A percentile compares a stretch with the other conserved stretches of the same genome.
Conservation (phyloP, 495 filamentous ascomycete genomes). For the Talaromyces thailandensis region DNA sequence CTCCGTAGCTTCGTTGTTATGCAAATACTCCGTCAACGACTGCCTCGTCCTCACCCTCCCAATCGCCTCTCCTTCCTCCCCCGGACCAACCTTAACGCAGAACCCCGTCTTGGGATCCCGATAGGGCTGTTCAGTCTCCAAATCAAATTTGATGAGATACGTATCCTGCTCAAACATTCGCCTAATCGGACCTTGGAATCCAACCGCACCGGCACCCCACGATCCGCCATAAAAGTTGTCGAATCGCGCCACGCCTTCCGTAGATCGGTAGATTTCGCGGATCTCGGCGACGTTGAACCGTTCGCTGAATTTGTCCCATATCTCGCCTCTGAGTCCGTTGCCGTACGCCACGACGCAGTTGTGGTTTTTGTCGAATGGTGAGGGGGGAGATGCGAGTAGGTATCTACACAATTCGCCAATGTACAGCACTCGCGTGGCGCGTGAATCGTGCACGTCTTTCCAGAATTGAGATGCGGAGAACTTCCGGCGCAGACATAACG, state of each 20-base stretch:
- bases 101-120: constrained; percentile 66
- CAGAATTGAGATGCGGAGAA: constrained; percentile 87
- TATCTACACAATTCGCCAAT: constrained; percentile 93
- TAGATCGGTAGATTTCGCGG: constrained; percentile 84
- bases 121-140: constrained; percentile 56
- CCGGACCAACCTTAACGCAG: constrained; percentile 46
- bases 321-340: constrained; percentile 84
- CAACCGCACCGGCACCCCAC: constrained; percentile 71
- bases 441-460: constrained; percentile 66
- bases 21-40: constrained; percentile 73
- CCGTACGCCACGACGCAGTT: constrained; percentile 69
- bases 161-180: constrained; percentile 42
- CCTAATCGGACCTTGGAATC: constrained; percentile 59
- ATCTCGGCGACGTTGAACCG: constrained; percentile 77
- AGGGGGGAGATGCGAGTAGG: constrained; percentile 65
- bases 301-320: constrained; percentile 79
- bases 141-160: constrained; percentile 63
- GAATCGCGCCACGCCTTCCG: constrained; percentile 64
- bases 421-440: constrained; percentile 80
- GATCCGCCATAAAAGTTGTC: constrained; percentile 69
- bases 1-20: constrained; percentile 62
- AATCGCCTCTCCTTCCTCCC: constrained; percentile 75
- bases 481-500: constrained; percentile 48
- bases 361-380: constrained; percentile 66
- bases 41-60: constrained; percentile 54